Evolutionary conservation across 306 rosid species (phyloP).

Genomic region (Quercus aquifolioides): DNA sequence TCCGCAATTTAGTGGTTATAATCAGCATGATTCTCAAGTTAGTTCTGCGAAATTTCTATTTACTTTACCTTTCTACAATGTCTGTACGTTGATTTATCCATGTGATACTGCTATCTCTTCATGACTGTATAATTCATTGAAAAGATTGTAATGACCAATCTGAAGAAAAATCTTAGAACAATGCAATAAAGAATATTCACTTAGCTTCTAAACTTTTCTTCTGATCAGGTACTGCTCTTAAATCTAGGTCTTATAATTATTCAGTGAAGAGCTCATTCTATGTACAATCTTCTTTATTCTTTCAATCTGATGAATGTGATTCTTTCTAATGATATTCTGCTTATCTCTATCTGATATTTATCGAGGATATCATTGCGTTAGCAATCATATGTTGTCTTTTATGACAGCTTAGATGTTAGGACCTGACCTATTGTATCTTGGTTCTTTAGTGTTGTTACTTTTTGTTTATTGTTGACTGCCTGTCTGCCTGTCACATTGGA

Average conservation of each 20-base stretch:
- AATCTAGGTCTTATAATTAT: not conserved
- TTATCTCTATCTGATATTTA: not conserved
- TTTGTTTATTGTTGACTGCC: not conserved
- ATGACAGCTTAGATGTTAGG: not conserved
- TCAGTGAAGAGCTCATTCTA: not conserved
- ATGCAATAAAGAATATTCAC: not conserved
- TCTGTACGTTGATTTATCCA: constrained; percentile 7
- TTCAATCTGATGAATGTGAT: not conserved
- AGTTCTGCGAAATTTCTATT: constrained; percentile 28
- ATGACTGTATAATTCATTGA: not conserved
- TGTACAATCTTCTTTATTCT: not conserved
- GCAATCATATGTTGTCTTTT: not conserved
- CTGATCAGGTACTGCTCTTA: too few species aligned
- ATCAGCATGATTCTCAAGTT: constrained; percentile 99
- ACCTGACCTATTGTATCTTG: not conserved
- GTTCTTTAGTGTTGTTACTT: not conserved
- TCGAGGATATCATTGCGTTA: not conserved
- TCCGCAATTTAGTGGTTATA: constrained; percentile 98
- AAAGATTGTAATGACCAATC: not conserved
- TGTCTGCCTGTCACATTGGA: not conserved
- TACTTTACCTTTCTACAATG: constrained; percentile 10
- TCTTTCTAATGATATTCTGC: not conserved
- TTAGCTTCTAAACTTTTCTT: not conserved
- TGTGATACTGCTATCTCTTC: constrained; percentile 1
- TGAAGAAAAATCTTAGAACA: not conserved